Evolutionary conservation across 345 rosid species (phyloP), one percentile per base, ranked within the genome.

Genomic region (Isatis tinctoria): DNA sequence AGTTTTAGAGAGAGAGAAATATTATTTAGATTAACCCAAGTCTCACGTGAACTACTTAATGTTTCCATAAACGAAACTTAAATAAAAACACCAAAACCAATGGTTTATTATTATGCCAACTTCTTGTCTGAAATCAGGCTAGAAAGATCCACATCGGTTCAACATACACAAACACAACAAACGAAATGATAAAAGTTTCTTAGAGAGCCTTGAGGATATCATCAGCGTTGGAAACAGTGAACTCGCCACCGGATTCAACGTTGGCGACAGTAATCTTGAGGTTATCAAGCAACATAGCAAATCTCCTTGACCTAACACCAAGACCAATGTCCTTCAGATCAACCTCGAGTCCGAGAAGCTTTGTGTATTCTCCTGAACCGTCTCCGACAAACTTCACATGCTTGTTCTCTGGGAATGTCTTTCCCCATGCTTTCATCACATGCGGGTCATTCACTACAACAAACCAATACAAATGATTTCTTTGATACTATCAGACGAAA

Each of bases 391-490:
- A 94, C 83, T 88, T 94, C n/a, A 91, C 96, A 18, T 88, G 81
- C 82, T 87, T 87, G 90, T 94, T 94, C 72, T 87, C 96, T 0
- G 96, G 96, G 84, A 60, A 91, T 12, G 97, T 88, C 65, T 94
- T 90, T 2, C 96, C 86, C 98, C 98, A 91, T 6, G 95, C 97
- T 77, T 91, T 91, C 96, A 94, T 88, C 85, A 91, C 97, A 74
- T 86, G 90, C 14, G 96, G 90, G 57, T 94, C 97, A 33, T 94
- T 94, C 56, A 93, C 98, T 93, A 87, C 78, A 79, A 73, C 43
- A 10, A 62, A 20, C 14, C 11, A 0, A 41, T 6, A 3, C 4
- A 22, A 37, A 36, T 7, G 5, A 57, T 33, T 3, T 10, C 4
- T 41, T 67, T 0, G 37, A 22, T 52, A 41, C 49, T 1, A 27